Evolutionary conservation across 495 filamentous ascomycete genomes (phyloP).

Genomic region (Penicillium manginii): DNA sequence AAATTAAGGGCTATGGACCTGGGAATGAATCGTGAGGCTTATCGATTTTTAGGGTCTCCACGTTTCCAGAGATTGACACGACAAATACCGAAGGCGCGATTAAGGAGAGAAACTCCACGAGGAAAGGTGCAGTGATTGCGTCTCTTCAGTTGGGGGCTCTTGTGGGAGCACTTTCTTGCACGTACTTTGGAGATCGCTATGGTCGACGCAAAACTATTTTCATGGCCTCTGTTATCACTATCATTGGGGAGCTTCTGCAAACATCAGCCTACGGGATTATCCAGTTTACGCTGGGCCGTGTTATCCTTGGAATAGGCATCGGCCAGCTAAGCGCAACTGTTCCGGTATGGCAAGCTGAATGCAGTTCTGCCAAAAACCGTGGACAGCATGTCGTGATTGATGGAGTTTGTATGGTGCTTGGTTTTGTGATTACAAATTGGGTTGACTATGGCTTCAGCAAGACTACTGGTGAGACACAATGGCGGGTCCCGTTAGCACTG

Average conservation of each 20-base stretch:
- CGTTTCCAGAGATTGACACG: conserved; percentile 1
- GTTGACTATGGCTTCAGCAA: conserved; percentile 2
- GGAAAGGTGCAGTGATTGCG: neutral
- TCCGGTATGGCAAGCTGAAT: conserved; percentile 52
- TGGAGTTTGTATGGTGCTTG: neutral
- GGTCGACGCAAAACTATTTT: conserved; percentile 39
- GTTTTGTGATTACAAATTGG: conserved; percentile 1
- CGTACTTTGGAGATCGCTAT: conserved; percentile 33
- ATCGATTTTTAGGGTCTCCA: neutral
- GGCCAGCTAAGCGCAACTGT: conserved; percentile 43
- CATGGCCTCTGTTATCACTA: conserved; percentile 26
- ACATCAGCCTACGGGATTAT: conserved; percentile 44
- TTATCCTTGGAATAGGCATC: conserved; percentile 44
- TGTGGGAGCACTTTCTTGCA: conserved; percentile 29
- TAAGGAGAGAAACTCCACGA: neutral
- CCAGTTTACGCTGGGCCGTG: conserved; percentile 47
- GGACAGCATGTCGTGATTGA: conserved; percentile 9
- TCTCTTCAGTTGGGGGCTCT: conserved; percentile 23
- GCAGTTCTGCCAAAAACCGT: conserved; percentile 34
- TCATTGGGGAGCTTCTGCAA: conserved; percentile 37
- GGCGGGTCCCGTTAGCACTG: conserved; percentile 2
- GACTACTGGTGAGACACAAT: neutral
- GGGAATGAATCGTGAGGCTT: no score
- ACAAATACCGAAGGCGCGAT: neutral
- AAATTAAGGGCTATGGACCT: neutral